Evolutionary conservation across 352 stramenopile genomes (phyloP), one percentile per base, ranked within the genome.

Genomic region (Blastocystis sp.): DNA sequence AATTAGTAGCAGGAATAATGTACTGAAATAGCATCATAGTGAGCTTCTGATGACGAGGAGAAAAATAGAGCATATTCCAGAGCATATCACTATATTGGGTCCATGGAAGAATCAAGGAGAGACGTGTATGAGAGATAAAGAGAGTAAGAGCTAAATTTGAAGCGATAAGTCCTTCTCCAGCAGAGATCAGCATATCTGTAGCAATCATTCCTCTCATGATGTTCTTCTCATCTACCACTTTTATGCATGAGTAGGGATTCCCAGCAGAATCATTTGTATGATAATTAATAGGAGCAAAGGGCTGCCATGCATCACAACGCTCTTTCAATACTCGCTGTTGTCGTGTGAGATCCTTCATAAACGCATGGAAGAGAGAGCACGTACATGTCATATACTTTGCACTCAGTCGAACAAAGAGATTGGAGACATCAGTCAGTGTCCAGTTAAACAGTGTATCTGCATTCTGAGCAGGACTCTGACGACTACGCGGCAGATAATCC

Each of bases 171-270:
- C 51, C 62, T 33, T 88, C 77, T 15, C 30, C 58, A 1, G 77
- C 27, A n/a, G 77, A 88, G 57, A 88, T 88, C 0, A 88, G 62
- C 77, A 88, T 88, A 53, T 88, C 77, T 19, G 58, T 88, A 0
- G 62, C 58, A 30, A 77, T 88, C 58, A 77, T 77, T 42, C 30
- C 58, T 11, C 58, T 44, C 62, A 88, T 88, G 22, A 77, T 88
- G 37, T 88, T 77, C 42, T 88, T 88, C 58, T 88, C 77, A 42
- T 88, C 77, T 6, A 62, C 40, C 44, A 62, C 44, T 27, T 60
- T 59, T 17, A 81, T 44, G 24, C 70, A 81, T 13, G 53, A 40
- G 42, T 81, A 81, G 0, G 51, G 42, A 42, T 81, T 81, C 19
- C 24, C 53, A 7, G 24, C 24, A 24, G 53, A 40, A 11, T 81